Conservation (phyloP, 2,329 filamentous ascomycete genomes). For the Trichoderma koningii region DNA sequence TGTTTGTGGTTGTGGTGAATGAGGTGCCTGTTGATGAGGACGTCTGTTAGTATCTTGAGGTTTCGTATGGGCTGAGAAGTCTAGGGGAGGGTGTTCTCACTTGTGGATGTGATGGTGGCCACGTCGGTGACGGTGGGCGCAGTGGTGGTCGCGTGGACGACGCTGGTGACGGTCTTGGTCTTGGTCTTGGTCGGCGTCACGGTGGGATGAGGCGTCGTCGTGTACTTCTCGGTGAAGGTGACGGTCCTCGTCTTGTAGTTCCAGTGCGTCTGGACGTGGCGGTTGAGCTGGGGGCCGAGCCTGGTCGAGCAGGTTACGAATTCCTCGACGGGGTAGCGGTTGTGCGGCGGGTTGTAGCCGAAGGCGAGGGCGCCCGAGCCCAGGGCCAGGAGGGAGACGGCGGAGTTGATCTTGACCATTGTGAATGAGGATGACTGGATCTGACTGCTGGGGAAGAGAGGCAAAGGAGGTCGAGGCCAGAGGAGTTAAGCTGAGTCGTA, state of each 20-base stretch:
- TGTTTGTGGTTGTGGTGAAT: conserved; percentile 14
- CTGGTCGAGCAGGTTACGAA: conserved; percentile 9
- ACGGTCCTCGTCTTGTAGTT: conserved; percentile 14
- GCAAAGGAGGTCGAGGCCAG: neutral
- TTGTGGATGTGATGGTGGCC: neutral
- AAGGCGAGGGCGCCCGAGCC: conserved; percentile 16
- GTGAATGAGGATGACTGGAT: neutral
- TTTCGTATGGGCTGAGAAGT: no score
- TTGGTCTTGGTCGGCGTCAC: conserved; percentile 19
- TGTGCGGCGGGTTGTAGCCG: neutral
- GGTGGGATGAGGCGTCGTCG: conserved; percentile 13
- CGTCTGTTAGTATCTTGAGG: neutral
- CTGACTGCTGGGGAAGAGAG: neutral
- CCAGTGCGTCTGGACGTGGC: conserved; percentile 18
- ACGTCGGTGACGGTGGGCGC: conserved; percentile 9
- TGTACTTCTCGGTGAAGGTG: conserved; percentile 13
- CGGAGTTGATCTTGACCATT: conserved; percentile 21
- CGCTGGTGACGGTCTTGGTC: conserved; percentile 4
- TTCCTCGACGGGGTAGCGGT: neutral
- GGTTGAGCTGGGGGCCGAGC: conserved; percentile 8
- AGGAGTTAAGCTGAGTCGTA: neutral
- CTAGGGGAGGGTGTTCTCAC: neutral
- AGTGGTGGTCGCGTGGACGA: neutral
- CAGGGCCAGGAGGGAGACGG: conserved; percentile 16
- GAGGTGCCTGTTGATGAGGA: neutral